Evolutionary conservation across 352 stramenopile species (phyloP), one percentile per base, ranked within the genome.

Genomic region (Pythium rhizo-oryzae): DNA sequence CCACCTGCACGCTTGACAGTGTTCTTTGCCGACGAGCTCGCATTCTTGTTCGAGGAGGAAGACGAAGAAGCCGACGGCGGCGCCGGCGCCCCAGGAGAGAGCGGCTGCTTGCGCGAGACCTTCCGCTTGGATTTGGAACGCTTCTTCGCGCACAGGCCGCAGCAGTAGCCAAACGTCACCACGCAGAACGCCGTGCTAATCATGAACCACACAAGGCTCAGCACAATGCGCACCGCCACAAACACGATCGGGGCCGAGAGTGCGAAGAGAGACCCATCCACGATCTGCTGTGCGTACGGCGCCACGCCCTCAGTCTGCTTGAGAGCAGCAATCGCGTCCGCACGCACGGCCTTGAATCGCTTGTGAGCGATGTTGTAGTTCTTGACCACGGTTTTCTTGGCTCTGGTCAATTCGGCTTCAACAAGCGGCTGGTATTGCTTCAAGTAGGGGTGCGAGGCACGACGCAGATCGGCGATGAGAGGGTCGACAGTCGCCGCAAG

Each of bases 401-500:
- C 78, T 54, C 79, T 84, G 6, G 58, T 61, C 12, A 65, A 75
- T 68, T 89, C 71, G 0, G 71, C 65, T 63, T 92, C 70, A 24
- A 91, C 62, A 23, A 91, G 67, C 1, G 82, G 79, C 28, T 79
- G 33, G 64, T 88, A 88, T 73, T 79, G 77, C 47, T 82, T 74
- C 23, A 91, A 47, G 57, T 91, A 82, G 39, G 85, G 85, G 37
- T 87, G 65, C 41, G 86, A 70, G 0, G 75, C 71, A 18, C 67
- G 63, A 49, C 81, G 82, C 23, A 91, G 61, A 30, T 91, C 78
- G 1, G 65, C 77, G 25, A 87, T 69, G 35, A 93, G 76, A 12
- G 85, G 85, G 16, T 90, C 79, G 56, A 91, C 47, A 13, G 83
- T 90, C 3, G 79, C 75, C 0, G 85, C 85, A 30, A 93, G 72